Evolutionary conservation across 805 yeast genomes (phyloP), one percentile per base, ranked within the genome.

Genomic region (Tetrapisispora taiwanensis): DNA sequence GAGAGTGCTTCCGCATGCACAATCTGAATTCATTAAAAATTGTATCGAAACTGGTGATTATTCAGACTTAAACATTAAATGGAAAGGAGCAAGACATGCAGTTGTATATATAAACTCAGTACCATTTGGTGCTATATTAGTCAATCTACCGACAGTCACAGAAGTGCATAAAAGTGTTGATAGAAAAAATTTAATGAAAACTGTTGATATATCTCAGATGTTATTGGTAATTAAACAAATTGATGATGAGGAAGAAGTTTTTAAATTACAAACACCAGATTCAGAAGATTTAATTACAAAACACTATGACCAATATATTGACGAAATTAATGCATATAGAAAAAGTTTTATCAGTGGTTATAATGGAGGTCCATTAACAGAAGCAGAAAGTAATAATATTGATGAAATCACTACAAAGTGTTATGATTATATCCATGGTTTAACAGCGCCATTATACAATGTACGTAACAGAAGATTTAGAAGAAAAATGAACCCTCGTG

Each of bases 101-200:
- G 73, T 86, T 18, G 77, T 90, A 2, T 72, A 74, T 19, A 73
- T 92, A n/a, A 75, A 78, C 47, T 81, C 78, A 36, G 72, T 76
- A 13, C 61, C 79, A 48, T 90, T 84, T 60, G 87, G 85, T 7
- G 96, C 95, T 0, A 79, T 86, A 49, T 66, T 92, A 30, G 77
- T 92, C n/a, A 90, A 89, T 54, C 67, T 92, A 49, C 98, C 98
- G 0, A 85, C 95, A 0, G 65, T 89, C 4, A 75, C 85, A 9
- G 98, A 92, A 60, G 77, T 84, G 7, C 86, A 82, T 60, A 92
- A 92, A 63, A 80, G 95, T 5, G 76, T 89, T 20, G 98, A 92
- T 60, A 51, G 63, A 32, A 90, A 90, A 60, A 92, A 87, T 58
- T 75, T 92, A 22, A 81, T 83, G 67, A 92, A 92, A 58, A 78